Conservation (phyloP, 2,329 filamentous ascomycete genomes). For the Trichophyton benhamiae region DNA sequence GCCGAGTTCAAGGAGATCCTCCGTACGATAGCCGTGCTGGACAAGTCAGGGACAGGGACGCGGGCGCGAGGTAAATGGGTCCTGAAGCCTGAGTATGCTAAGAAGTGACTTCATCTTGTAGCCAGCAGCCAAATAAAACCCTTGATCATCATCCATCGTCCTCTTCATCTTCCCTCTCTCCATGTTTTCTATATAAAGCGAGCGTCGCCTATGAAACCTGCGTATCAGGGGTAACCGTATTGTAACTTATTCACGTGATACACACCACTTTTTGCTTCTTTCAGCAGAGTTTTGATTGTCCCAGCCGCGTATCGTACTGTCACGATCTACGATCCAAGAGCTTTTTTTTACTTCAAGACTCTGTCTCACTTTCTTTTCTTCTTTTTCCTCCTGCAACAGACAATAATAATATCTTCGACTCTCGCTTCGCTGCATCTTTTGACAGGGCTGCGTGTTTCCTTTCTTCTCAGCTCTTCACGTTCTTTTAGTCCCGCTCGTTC, state of each 20-base stretch:
- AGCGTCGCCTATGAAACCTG: background rate
- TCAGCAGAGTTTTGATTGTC: background rate
- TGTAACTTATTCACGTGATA: background rate
- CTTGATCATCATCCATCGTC: background rate
- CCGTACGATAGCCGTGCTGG: slow-evolving; percentile 60
- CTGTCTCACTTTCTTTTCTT: slow-evolving; percentile 1
- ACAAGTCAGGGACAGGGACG: slow-evolving; percentile 39
- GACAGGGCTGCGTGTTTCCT: background rate
- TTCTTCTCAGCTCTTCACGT: background rate
- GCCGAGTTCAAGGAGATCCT: slow-evolving; percentile 74
- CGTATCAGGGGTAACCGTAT: background rate
- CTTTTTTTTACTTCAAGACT: background rate
- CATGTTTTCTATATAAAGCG: background rate
- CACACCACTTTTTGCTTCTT: background rate
- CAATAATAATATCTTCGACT: background rate
- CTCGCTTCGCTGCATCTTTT: background rate
- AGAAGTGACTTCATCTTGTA: slow-evolving; percentile 1
- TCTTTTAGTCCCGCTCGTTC: background rate
- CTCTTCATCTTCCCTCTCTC: background rate
- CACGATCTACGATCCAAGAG: background rate
- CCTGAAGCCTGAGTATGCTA: slow-evolving; percentile 45
- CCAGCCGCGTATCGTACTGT: background rate
- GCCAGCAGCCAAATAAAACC: background rate
- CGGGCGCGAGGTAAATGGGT: slow-evolving; percentile 45
- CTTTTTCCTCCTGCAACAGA: background rate